Conservation (phyloP, 2,329 filamentous ascomycete species). For the Alternaria solani region DNA sequence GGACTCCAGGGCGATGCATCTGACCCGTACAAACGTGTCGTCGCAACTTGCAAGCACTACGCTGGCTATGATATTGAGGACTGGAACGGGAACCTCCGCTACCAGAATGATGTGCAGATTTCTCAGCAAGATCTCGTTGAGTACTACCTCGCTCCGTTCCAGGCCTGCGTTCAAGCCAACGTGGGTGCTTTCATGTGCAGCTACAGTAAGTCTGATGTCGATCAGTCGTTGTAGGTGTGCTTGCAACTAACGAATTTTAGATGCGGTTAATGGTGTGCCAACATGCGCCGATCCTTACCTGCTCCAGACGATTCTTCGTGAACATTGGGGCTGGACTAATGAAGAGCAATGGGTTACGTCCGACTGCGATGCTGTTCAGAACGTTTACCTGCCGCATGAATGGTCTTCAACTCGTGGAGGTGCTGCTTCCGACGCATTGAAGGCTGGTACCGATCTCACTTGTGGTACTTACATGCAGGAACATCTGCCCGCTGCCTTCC, state of each 20-base stretch:
- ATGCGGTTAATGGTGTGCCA: slow-evolving; percentile 71
- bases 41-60: slow-evolving; percentile 51
- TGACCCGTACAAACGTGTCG: slow-evolving; percentile 36
- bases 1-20: slow-evolving; percentile 61
- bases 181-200: slow-evolving; percentile 64
- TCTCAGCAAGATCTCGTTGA: slow-evolving; percentile 70
- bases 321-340: slow-evolving; percentile 70
- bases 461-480: slow-evolving; percentile 37
- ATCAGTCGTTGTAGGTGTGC: background rate
- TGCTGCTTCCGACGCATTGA: slow-evolving; percentile 36
- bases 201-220: slow-evolving; percentile 48
- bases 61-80: slow-evolving; percentile 45
- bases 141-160: slow-evolving; percentile 73
- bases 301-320: slow-evolving; percentile 68
- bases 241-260: slow-evolving; percentile 49
- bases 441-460: slow-evolving; percentile 36
- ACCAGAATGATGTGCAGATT: slow-evolving; percentile 65
- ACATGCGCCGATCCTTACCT: slow-evolving; percentile 70
- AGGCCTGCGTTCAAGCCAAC: slow-evolving; percentile 58
- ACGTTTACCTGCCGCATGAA: slow-evolving; percentile 63
- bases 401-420: slow-evolving; percentile 42
- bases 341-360: slow-evolving; percentile 69
- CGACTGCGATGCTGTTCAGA: slow-evolving; percentile 70
- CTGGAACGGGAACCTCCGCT: slow-evolving; percentile 44
- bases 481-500: slow-evolving; percentile 30